Base-by-base conservation (phyloP, 2,329 filamentous ascomycete species). In the Fusarium papillatum region DNA sequence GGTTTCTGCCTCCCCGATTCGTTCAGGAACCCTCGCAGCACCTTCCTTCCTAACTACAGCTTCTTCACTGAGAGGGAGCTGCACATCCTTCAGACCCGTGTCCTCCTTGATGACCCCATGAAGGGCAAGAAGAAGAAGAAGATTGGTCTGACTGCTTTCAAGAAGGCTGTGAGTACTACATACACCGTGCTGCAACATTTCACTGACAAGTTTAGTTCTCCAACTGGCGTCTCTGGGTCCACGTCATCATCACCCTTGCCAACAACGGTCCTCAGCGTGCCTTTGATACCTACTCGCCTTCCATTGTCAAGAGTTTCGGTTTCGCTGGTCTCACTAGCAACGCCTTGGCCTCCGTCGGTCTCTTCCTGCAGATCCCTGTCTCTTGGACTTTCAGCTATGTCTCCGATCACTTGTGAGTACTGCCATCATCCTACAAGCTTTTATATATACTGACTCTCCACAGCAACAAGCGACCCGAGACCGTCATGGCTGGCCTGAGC, bases 331-430 rank as follows among this genome's bases (percentile, higher is more conserved):
- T 91, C 5, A 82, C 79, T 0, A 86, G 86, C 59, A 91, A 92
- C 69, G 90, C 90, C 0, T 81, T 91, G 74, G 86, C 89, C 0
- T 87, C 89, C 0, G 88, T 92, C 13, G 88, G 89, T 80, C 85
- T 88, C 13, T 89, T 87, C 75, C 79, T 88, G 1, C 86, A 89
- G 81, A 86, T 90, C 6, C 89, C 89, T 0, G 84, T 88, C 1
- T 89, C 88, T 0, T 90, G 85, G 70, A 71, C 80, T 1, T 90
- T 90, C 78, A 89, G 88, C 71, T 90, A 81, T 67, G 78, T 90
- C 5, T 90, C 88, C 0, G 89, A 90, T 78, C 86, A 82, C 71
- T 90, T 83, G 87, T 88, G 75, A 83, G 87, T 83, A 29, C 29
- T 5, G 3, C 50, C 19, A 7, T 7, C 19, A 1, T 5, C 13